Base-by-base conservation (phyloP, 257 asterid genomes). In the Rhazya stricta region DNA sequence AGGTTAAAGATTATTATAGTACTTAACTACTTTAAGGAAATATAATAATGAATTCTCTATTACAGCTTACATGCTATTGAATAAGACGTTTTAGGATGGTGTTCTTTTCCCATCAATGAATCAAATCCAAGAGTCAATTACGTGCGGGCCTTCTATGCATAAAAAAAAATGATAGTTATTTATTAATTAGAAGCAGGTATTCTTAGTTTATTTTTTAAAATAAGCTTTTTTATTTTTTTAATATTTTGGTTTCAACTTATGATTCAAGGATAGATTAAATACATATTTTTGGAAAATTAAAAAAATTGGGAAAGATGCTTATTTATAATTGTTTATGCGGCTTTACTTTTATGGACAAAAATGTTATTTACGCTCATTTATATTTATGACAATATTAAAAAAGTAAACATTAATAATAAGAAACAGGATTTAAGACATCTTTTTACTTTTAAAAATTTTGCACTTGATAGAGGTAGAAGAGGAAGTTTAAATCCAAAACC, bases 401-500 rank as follows among this genome's bases (percentile, higher is more conserved):
- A n/a, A n/a, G n/a, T n/a, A n/a, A n/a, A n/a, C n/a, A n/a, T n/a
- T n/a, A n/a, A n/a, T n/a, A n/a, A n/a, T n/a, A n/a, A n/a, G n/a
- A n/a, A n/a, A n/a, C n/a, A n/a, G n/a, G n/a, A n/a, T n/a, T 56
- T 15, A n/a, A 11, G 32, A 21, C 29, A 25, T 56, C 62, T 1
- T 2, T 25, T 9, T 54, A 5, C 4, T 10, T 29, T 13, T 61
- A 4, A 30, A 30, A 0, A 30, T 32, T 62, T 62, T 36, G 25
- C 45, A 63, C 69, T 63, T 37, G 0, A 34, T 4, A 30, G 46
- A 34, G 48, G 51, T 11, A 51, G 32, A 37, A 36, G 70, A 36
- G 53, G 53, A 73, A 58, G 29, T 73, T 73, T 58, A 65, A 30
- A 58, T 39, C 37, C 56, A 42, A 57, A 7, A 16, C 12, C 70